These are phyloP conservation scores for Penicillium sp. DNA, from an alignment of 2,329 filamentous ascomycete genomes.

Conservation along the genomic window DNA sequence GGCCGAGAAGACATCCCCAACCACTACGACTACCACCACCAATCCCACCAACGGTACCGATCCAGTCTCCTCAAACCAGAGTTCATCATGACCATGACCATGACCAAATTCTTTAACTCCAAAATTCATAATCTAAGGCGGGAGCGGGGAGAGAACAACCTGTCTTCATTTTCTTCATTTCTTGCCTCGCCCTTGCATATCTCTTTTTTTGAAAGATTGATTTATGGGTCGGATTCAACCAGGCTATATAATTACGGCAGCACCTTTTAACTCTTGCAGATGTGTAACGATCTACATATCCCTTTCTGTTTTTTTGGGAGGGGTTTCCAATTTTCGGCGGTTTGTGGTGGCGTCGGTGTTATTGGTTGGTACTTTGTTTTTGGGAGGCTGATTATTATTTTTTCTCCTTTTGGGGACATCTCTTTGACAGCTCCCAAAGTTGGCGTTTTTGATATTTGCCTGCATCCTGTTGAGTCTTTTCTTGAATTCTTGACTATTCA, in stretches of 20 bases:
- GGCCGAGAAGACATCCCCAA: slow-evolving; percentile 6
- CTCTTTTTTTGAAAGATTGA: no score
- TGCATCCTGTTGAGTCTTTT: slow-evolving; percentile 10
- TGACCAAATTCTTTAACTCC: slow-evolving; percentile 13
- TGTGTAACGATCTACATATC: slow-evolving; percentile 18
- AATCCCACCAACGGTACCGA: neutral
- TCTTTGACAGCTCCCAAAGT: no score
- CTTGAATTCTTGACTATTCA: neutral
- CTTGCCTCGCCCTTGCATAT: neutral
- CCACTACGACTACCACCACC: neutral
- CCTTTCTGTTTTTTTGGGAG: neutral
- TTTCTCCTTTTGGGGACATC: no score
- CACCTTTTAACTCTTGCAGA: neutral
- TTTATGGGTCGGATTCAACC: neutral
- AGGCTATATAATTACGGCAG: neutral
- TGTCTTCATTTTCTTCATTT: neutral
- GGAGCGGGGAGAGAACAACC: neutral
- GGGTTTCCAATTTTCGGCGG: neutral
- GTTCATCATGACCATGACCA: slow-evolving; percentile 6
- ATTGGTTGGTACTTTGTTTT: neutral
- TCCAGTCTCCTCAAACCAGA: slow-evolving; percentile 7
- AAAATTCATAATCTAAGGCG: slow-evolving; percentile 1
- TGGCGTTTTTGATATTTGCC: neutral
- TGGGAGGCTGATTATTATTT: neutral
- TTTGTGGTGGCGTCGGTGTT: slow-evolving; percentile 19